phyloP scores from a whole-genome alignment of 495 filamentous ascomycete species.

The Cairneyella variabilis region DNA sequence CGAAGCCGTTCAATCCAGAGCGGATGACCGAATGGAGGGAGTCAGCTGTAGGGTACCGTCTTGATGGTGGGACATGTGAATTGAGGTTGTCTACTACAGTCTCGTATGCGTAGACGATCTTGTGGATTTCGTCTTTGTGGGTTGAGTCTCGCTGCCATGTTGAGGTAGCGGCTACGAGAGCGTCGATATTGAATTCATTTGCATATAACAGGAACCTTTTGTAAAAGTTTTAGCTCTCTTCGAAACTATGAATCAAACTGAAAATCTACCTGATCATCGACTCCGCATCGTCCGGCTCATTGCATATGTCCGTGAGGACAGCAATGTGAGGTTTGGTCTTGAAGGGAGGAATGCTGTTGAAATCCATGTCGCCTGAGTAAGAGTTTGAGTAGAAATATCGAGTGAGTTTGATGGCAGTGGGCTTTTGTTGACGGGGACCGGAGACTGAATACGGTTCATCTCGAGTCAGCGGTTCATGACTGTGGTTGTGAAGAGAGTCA shows the following conservation, averaged over 20 bases:
- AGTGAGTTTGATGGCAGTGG: no score
- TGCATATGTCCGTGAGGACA: conserved; percentile 42
- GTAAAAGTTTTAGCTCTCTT: no score
- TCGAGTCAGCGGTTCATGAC: no score
- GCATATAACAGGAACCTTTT: conserved; percentile 40
- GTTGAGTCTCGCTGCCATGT: conserved; percentile 35
- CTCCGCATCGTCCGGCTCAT: conserved; percentile 42
- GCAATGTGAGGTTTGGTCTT: conserved; percentile 32
- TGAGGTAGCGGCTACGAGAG: conserved; percentile 37
- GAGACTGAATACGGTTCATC: no score
- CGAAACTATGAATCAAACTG: no score
- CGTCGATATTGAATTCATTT: conserved; percentile 40
- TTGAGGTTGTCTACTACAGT: conserved; percentile 39
- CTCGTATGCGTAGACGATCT: conserved; percentile 38
- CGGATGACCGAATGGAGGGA: conserved; percentile 28
- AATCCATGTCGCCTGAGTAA: no score
- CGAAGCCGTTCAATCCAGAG: conserved; percentile 32
- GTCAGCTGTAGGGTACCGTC: conserved; percentile 33
- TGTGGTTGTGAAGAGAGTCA: no score
- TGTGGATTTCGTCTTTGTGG: conserved; percentile 35
- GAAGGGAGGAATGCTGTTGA: conserved; percentile 3
- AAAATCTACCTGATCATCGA: no score
- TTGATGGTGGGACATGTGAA: conserved; percentile 31
- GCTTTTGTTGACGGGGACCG: no score
- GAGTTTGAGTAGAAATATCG: no score